These are phyloP conservation scores for Cucumis hystrix DNA, from an alignment of 306 rosid genomes.

Conservation along the genomic window DNA sequence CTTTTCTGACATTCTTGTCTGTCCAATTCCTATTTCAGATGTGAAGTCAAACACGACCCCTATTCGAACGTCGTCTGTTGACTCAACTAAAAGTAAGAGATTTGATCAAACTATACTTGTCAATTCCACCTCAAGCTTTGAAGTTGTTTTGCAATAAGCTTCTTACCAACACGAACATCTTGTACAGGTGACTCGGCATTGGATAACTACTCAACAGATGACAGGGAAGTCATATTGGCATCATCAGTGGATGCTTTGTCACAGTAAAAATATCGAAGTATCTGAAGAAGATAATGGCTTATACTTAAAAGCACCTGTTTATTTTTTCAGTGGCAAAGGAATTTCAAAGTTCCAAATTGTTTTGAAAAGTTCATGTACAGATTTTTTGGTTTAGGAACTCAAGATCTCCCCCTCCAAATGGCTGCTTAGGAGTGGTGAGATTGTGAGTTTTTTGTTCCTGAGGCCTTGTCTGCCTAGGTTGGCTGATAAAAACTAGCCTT, in stretches of 20 bases:
- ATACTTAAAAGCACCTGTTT: background rate
- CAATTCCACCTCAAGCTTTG: background rate
- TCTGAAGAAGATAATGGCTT: background rate
- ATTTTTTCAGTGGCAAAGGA: constrained; percentile 2
- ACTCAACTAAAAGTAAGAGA: constrained; percentile 46
- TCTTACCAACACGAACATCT: background rate
- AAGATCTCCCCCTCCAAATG: background rate
- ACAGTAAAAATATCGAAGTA: constrained; percentile 8
- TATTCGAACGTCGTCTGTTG: constrained; percentile 24
- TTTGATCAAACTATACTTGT: background rate
- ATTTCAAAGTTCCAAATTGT: background rate
- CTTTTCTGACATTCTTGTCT: background rate
- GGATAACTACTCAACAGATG: constrained; percentile 15
- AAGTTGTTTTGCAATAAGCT: background rate
- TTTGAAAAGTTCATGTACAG: background rate
- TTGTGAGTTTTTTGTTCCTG: background rate
- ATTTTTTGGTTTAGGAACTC: background rate
- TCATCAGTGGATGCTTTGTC: constrained; percentile 20
- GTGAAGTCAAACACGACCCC: constrained; percentile 18
- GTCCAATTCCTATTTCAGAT: constrained; percentile 22
- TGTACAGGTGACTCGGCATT: constrained; percentile 46
- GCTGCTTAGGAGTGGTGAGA: background rate
- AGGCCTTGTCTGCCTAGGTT: constrained; percentile 32
- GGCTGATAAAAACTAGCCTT: constrained; percentile 24
- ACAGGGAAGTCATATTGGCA: background rate